These are phyloP conservation scores for Fusarium domesticum DNA, from an alignment of 2,329 filamentous ascomycete genomes.

Conservation along the genomic window DNA sequence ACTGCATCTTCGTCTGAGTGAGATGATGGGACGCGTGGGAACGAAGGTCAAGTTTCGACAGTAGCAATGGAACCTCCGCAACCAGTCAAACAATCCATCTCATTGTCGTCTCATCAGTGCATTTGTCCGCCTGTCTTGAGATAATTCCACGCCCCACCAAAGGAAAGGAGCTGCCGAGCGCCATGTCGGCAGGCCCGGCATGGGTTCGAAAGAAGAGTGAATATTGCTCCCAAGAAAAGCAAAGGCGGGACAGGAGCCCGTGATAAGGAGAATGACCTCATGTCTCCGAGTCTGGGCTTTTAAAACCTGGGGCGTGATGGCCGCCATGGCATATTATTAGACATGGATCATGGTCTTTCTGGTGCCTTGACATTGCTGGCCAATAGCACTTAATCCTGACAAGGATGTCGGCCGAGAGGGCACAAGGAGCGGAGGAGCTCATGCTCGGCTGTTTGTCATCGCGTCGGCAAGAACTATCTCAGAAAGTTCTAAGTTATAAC, in stretches of 20 bases:
- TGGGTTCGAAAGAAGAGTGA: not conserved
- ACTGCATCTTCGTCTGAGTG: too few species aligned
- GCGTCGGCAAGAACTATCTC: conserved; percentile 11
- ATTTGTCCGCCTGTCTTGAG: conserved; percentile 6
- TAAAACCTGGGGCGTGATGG: conserved; percentile 21
- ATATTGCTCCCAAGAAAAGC: not conserved
- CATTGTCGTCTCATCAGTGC: conserved; percentile 1
- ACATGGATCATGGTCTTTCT: conserved; percentile 10
- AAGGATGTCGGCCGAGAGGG: conserved; percentile 20
- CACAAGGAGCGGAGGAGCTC: conserved; percentile 3
- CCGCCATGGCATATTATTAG: too few species aligned
- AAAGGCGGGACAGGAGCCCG: not conserved
- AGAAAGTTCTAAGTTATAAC: conserved; percentile 16
- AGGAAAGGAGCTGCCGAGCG: conserved; percentile 1
- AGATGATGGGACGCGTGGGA: too few species aligned
- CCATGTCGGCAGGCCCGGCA: conserved; percentile 14
- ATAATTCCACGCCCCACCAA: conserved; percentile 1
- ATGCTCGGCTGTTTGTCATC: conserved; percentile 9
- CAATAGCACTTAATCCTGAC: conserved; percentile 10
- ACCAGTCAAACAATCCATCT: too few species aligned
- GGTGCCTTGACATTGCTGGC: conserved; percentile 6
- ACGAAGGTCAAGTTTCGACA: too few species aligned
- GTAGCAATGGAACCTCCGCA: too few species aligned
- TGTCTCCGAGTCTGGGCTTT: conserved; percentile 14
- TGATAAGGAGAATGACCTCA: conserved; percentile 23